Base-by-base conservation (phyloP, 2,329 filamentous ascomycete species). In the Verticillium dahliae region DNA sequence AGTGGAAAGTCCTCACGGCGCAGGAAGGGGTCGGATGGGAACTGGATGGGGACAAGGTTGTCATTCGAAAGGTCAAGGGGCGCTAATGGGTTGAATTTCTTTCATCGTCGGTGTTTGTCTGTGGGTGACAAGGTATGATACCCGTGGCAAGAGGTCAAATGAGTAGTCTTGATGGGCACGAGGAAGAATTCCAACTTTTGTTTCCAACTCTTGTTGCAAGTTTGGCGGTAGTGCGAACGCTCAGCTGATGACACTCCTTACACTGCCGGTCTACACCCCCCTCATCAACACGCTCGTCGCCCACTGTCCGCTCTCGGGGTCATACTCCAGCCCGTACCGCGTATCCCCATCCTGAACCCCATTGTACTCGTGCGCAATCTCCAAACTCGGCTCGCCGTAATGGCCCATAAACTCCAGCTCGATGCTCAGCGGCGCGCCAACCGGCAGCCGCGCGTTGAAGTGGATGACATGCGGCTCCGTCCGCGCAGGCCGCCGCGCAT, bases 21-120 rank as follows among this genome's bases (percentile, higher is more conserved):
- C 79, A 84, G 66, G 86, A 91, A 70, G 87, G 87, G 2, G 89
- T 98, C 1, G 92, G 92, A 0, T 99, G 95, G 95, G 85, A 92
- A 70, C 78, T 91, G 68, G 87, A 91, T 50, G 88, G 84, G 4
- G 81, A 83, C 54, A 89, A 78, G 69, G 88, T 97, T 37, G 80
- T 92, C n/a, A 94, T 98, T 71, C 84, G 90, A 60, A 83, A 76
- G 69, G 74, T 81, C 18, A 80, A 76, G 69, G 75, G 73, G 56
- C 75, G 74, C 67, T 78, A 55, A 37, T 31, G 35, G 9, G 35
- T 10, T 37, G 35, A 37, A n/a, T 35, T 39, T 58, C 33, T 41
- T 15, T n/a, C 15, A 13, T 52, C 9, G 9, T 54, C 27, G 18
- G 50, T 54, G 18, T 27, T 22, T 54, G 10, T 52, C 18, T 22